Conservation (phyloP, 441 rosid species). For the Pelargonium australe region DNA sequence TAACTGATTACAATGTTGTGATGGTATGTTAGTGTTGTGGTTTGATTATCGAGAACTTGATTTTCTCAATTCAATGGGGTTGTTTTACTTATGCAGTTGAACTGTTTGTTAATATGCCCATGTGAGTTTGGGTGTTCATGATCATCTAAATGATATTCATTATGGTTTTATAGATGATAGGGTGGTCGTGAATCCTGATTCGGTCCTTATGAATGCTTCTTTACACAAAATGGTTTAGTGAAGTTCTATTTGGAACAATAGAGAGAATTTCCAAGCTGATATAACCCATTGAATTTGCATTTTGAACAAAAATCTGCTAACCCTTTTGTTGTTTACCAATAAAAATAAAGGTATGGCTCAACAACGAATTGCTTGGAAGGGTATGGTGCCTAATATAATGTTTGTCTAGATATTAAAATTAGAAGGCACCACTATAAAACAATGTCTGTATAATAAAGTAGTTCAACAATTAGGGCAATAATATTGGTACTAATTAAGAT, state of each 20-base stretch:
- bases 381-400: not conserved
- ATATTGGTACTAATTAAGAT: not conserved
- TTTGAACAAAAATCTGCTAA: not conserved
- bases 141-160: not conserved
- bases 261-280: not conserved
- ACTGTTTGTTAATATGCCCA: not conserved
- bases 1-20: no score
- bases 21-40: no score
- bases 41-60: no score
- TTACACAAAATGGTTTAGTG: not conserved
- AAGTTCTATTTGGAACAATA: no score
- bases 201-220: not conserved
- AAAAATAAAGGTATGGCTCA: not conserved
- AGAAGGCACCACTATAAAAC: not conserved
- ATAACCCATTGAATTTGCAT: not conserved
- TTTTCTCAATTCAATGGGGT: no score
- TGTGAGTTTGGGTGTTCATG: not conserved
- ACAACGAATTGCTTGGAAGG: not conserved
- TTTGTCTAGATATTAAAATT: not conserved
- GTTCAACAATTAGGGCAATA: not conserved
- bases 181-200: not conserved
- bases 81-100: no score
- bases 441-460: not conserved
- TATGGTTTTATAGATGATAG: not conserved
- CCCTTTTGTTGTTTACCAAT: not conserved